Conservation (phyloP, 2,329 filamentous ascomycete species). For the Phialophora verrucosa region DNA sequence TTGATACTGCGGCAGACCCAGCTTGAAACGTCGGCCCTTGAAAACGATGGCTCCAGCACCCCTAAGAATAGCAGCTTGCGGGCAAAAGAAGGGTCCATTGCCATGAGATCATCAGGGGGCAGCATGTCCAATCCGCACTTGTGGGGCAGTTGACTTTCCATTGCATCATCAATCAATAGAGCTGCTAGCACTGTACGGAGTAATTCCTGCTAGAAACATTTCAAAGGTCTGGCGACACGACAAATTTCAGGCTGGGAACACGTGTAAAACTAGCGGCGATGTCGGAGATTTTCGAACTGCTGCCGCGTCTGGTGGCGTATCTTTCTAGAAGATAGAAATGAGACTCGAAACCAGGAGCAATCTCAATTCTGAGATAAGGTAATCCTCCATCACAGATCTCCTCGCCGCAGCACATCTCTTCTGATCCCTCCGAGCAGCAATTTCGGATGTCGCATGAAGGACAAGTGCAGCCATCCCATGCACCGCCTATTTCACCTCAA, state of each 20-base stretch:
- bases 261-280: background rate
- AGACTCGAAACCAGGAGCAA: constrained; percentile 7
- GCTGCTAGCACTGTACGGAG: background rate
- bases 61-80: constrained; percentile 7
- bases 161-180: background rate
- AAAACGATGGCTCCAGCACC: background rate
- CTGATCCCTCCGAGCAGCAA: constrained; percentile 3
- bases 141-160: background rate
- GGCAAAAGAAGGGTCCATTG: background rate
- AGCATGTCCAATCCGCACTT: background rate
- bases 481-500: background rate
- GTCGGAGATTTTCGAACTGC: background rate
- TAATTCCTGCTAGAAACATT: background rate
- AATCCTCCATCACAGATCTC: constrained; percentile 7
- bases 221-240: background rate
- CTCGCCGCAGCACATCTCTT: background rate
- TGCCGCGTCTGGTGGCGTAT: background rate
- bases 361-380: constrained; percentile 11
- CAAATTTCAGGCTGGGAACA: background rate
- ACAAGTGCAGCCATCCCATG: background rate
- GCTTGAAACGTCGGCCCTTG: constrained; percentile 1
- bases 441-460: constrained; percentile 10
- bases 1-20: background rate
- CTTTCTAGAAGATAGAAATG: constrained; percentile 9
- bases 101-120: constrained; percentile 22